Conservation (phyloP, 2,329 filamentous ascomycete species). For the Ophiosphaerella korrae region DNA sequence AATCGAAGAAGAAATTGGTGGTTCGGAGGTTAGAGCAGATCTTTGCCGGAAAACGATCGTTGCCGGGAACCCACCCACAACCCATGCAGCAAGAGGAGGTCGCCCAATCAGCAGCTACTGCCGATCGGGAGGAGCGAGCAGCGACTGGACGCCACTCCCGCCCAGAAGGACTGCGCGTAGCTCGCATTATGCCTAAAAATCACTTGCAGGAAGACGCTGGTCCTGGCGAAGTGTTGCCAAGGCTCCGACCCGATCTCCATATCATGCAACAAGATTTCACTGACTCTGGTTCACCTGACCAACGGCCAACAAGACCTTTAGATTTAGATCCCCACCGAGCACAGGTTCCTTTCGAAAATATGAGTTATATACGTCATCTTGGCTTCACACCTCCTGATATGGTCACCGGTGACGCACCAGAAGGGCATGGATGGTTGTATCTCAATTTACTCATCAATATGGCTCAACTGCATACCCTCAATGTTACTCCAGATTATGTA, state of each 20-base stretch:
- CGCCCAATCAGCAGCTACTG: conserved; percentile 58
- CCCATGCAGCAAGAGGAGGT: conserved; percentile 63
- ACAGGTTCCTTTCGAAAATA: conserved; percentile 76
- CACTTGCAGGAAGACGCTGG: conserved; percentile 17
- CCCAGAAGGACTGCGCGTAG: conserved; percentile 53
- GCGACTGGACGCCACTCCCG: conserved; percentile 42
- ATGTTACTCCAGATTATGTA: conserved; percentile 79
- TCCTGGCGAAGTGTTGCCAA: conserved; percentile 22
- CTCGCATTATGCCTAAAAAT: conserved; percentile 49
- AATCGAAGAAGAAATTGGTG: conserved; percentile 75
- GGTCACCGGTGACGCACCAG: conserved; percentile 57
- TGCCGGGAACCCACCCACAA: conserved; percentile 52
- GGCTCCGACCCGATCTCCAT: conserved; percentile 18
- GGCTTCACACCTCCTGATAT: conserved; percentile 67
- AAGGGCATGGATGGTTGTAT: conserved; percentile 81
- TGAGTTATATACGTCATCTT: conserved; percentile 78
- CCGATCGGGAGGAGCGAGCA: conserved; percentile 50
- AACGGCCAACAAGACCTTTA: conserved; percentile 75
- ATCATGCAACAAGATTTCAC: conserved; percentile 34
- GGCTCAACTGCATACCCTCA: conserved; percentile 84
- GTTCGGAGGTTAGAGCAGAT: conserved; percentile 79
- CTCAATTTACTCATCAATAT: conserved; percentile 79
- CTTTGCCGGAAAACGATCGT: conserved; percentile 71
- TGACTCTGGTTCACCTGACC: conserved; percentile 59
- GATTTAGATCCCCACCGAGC: conserved; percentile 80